phyloP scores from a whole-genome alignment of 805 yeast genomes.

The Sporopachydermia lactativora region DNA sequence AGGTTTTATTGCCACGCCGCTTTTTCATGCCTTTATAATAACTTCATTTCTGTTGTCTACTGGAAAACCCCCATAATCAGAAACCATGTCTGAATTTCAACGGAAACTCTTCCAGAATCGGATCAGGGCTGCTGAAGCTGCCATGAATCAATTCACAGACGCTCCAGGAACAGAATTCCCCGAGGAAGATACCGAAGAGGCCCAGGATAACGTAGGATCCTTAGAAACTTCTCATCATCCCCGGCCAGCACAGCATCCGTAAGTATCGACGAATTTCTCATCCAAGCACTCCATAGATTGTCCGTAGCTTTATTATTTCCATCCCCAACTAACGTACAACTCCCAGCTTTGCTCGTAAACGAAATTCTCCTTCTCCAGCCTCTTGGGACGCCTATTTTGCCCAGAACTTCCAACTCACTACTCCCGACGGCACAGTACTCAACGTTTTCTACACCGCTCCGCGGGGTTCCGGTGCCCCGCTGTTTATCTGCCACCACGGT shows the following conservation, averaged over 20 bases:
- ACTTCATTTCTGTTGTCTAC: too few species aligned
- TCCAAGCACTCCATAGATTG: too few species aligned
- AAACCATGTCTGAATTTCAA: slow-evolving; percentile 15
- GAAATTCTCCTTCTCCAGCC: too few species aligned
- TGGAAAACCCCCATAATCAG: background rate
- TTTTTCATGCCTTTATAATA: too few species aligned
- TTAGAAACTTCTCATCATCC: too few species aligned
- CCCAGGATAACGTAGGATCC: slow-evolving; percentile 10
- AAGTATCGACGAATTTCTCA: too few species aligned
- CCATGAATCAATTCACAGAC: slow-evolving; percentile 5
- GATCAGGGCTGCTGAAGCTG: slow-evolving; percentile 13
- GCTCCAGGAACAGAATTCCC: too few species aligned
- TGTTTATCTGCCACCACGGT: slow-evolving; percentile 80
- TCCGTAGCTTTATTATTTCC: too few species aligned
- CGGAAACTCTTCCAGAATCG: slow-evolving; percentile 14
- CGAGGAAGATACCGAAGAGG: slow-evolving; percentile 8
- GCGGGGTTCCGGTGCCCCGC: slow-evolving; percentile 25
- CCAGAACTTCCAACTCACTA: slow-evolving; percentile 12
- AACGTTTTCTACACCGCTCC: slow-evolving; percentile 52
- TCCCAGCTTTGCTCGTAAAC: too few species aligned
- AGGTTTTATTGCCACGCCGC: too few species aligned
- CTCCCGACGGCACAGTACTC: slow-evolving; percentile 21
- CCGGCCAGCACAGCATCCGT: too few species aligned
- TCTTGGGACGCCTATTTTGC: slow-evolving; percentile 25
- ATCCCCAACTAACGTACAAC: too few species aligned